phyloP scores from a whole-genome alignment of 108 stramenopile species.

The Ochromonas danica region DNA sequence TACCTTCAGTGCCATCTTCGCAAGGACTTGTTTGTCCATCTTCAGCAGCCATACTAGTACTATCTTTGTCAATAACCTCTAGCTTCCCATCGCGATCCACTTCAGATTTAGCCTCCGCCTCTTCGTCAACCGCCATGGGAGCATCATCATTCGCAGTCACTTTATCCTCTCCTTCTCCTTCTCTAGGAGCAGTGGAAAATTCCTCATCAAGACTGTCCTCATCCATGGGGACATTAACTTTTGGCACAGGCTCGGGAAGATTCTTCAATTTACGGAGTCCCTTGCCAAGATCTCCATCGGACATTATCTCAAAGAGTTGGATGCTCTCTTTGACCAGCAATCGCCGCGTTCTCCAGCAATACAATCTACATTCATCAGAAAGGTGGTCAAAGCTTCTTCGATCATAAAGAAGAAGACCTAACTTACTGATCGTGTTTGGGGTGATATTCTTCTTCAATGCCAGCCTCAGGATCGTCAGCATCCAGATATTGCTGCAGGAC shows the following conservation, averaged over 20 bases:
- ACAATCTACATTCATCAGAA: constrained; percentile 3
- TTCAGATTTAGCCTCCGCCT: not conserved
- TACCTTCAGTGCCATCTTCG: too few relatives aligned
- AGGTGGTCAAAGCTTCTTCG: not conserved
- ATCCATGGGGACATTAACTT: not conserved
- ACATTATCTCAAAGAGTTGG: not conserved
- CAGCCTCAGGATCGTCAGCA: constrained; percentile 30
- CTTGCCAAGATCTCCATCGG: constrained; percentile 30
- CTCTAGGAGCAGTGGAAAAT: not conserved
- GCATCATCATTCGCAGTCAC: not conserved
- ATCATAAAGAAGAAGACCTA: not conserved
- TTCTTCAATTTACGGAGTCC: not conserved
- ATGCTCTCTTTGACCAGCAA: not conserved
- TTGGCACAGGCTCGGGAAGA: not conserved
- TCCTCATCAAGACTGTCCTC: not conserved
- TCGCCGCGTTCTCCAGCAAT: constrained; percentile 29
- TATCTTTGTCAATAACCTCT: too few relatives aligned
- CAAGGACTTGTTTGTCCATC: too few relatives aligned
- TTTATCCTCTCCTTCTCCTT: not conserved
- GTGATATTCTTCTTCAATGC: constrained; percentile 34
- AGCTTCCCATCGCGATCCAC: too few relatives aligned
- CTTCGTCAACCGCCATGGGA: not conserved
- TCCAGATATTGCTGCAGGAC: constrained; percentile 23
- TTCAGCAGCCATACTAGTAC: too few relatives aligned
- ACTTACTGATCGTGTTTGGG: constrained; percentile 36